Conservation (phyloP, 306 rosid genomes). For the Ceratonia siliqua region DNA sequence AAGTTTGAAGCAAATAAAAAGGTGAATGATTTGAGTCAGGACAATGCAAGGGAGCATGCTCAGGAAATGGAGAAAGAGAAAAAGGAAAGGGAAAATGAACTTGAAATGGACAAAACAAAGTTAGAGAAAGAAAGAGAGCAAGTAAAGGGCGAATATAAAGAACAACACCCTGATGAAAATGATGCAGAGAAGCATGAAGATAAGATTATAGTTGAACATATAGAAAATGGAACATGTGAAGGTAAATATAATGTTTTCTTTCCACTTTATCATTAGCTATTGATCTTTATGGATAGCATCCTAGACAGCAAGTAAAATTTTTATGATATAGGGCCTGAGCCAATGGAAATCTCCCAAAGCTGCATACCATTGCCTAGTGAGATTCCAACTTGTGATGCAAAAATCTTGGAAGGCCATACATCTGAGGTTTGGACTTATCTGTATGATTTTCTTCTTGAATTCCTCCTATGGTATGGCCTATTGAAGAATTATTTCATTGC, state of each 20-base stretch:
- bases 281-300: neutral
- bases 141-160: conserved; percentile 42
- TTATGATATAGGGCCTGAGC: conserved; percentile 56
- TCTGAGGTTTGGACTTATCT: conserved; percentile 55
- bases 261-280: neutral
- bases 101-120: conserved; percentile 31
- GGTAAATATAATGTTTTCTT: conserved; percentile 35
- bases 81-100: conserved; percentile 43
- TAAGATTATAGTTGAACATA: conserved; percentile 36
- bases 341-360: conserved; percentile 63
- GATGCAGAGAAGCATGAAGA: conserved; percentile 45
- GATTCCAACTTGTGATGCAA: conserved; percentile 46
- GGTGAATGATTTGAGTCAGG: conserved; percentile 40
- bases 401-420: conserved; percentile 65
- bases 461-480: neutral
- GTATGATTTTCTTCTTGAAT: conserved; percentile 10
- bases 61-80: conserved; percentile 44
- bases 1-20: conserved; percentile 41
- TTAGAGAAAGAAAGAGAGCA: conserved; percentile 44
- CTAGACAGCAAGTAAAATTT: neutral
- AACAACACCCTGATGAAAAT: conserved; percentile 31
- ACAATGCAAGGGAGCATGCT: conserved; percentile 26
- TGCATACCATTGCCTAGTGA: conserved; percentile 34
- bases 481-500: conserved; percentile 8
- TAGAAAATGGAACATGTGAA: conserved; percentile 44